Conservation (phyloP, 768 basidiomycete species). For the Amanita pseudoporphyria region DNA sequence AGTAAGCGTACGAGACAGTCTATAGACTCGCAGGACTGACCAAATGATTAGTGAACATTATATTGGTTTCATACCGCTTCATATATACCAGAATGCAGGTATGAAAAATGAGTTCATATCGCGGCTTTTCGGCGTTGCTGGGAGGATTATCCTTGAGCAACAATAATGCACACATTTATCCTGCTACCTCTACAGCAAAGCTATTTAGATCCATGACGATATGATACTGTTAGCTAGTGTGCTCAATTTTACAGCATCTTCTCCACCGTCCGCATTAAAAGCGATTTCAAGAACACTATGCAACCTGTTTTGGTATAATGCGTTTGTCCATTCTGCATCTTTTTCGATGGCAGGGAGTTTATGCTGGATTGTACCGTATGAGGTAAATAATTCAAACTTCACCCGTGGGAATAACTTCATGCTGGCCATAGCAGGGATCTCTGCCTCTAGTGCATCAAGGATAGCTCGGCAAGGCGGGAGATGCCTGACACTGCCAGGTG, state of each 20-base stretch:
- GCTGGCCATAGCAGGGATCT: not conserved
- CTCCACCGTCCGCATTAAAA: constrained; percentile 6
- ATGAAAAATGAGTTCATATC: not conserved
- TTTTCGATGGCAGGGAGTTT: constrained; percentile 16
- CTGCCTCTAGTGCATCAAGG: not conserved
- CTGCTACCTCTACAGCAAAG: not conserved
- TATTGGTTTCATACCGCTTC: constrained; percentile 40
- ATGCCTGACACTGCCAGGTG: not conserved
- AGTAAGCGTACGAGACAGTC: constrained; percentile 18
- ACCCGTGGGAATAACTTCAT: constrained; percentile 12
- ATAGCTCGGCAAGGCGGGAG: constrained; percentile 2
- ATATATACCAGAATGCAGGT: constrained; percentile 28
- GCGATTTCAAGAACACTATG: constrained; percentile 15
- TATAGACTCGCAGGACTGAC: not conserved
- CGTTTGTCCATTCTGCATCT: constrained; percentile 25
- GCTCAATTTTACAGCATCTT: constrained; percentile 7
- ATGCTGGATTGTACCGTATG: constrained; percentile 27
- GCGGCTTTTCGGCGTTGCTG: constrained; percentile 6
- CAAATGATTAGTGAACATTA: constrained; percentile 29
- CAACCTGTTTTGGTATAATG: constrained; percentile 17
- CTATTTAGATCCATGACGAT: not conserved
- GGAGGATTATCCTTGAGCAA: constrained; percentile 9
- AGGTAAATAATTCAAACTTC: constrained; percentile 30
- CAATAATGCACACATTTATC: not conserved
- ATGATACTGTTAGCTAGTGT: constrained; percentile 4